Evolutionary conservation across 2,329 filamentous ascomycete genomes (phyloP), one percentile per base, ranked within the genome.

Genomic region (Epichloe bromicola): DNA sequence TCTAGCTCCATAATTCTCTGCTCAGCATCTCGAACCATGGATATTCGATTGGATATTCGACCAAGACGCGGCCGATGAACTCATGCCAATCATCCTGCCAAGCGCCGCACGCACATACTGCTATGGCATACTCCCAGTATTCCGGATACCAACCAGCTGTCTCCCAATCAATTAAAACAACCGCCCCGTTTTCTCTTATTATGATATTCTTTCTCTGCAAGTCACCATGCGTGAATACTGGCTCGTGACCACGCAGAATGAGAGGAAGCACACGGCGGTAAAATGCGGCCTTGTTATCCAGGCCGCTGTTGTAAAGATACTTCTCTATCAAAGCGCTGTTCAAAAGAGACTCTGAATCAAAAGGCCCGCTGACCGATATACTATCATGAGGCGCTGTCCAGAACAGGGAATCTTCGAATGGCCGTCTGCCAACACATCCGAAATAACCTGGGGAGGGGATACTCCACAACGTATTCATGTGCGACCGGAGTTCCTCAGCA

Each of bases 231-330:
- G 48, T 53, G 10, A 53, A 50, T 5, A 47, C 47, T 33, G 20
- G 17, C 14, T 17, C 44, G 20, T 53, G 42, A 39, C 26, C 17
- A 15, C 37, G 40, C 30, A 52, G n/a, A 39, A 49, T 26, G 7
- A 36, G 14, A 7, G 51, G 56, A 73, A 73, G 42, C 71, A 65
- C 3, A 68, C 57, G 5, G 69, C 30, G 6, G n/a, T 47, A 47
- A 38, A 38, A 38, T 10, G 23, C 30, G 7, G 45, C 45, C 33
- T 47, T 38, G 8, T 30, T 7, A 8, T 30, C 8, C 8, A 30
- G 26, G 8, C 19, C 17, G 12, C n/a, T 19, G 17, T 41, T 41
- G 19, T 41, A 41, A 2, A 41, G 19, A 41, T 12, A 19, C 17
- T 41, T 41, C 12, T 19, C 2, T 41, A 41, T 19, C 8, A 41